Conservation (phyloP, 768 basidiomycete species). For the Pleurotus tuoliensis region DNA sequence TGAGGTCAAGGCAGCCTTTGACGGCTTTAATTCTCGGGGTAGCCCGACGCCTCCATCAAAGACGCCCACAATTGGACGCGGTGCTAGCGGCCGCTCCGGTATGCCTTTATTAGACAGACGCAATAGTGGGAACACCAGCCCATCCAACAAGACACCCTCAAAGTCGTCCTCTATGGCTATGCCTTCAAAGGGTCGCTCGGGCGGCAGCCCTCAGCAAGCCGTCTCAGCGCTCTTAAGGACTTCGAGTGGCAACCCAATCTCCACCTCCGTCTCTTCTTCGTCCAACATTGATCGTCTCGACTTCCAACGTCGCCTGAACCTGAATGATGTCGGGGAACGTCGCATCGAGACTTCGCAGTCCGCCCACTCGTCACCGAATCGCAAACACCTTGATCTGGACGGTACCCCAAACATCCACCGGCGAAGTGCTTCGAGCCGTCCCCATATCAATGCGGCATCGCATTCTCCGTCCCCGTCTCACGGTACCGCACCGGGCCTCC, state of each 20-base stretch:
- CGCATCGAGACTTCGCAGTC: constrained; percentile 43
- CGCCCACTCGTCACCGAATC: constrained; percentile 57
- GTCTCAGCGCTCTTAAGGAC: constrained; percentile 36
- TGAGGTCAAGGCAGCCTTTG: constrained; percentile 67
- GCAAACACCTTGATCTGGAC: constrained; percentile 57
- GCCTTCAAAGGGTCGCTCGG: constrained; percentile 42
- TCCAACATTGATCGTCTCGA: constrained; percentile 42
- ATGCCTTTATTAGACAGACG: constrained; percentile 39
- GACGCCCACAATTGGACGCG: constrained; percentile 24
- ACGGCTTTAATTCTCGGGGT: constrained; percentile 42
- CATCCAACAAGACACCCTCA: constrained; percentile 34
- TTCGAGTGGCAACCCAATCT: constrained; percentile 34
- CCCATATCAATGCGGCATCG: constrained; percentile 38
- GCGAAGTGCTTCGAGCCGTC: constrained; percentile 41
- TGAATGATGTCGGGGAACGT: constrained; percentile 38
- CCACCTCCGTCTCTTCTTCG: constrained; percentile 43
- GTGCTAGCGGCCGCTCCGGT: constrained; percentile 18
- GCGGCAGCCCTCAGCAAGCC: constrained; percentile 51
- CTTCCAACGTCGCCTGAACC: constrained; percentile 44
- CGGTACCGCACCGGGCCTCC: constrained; percentile 29
- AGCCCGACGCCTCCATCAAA: constrained; percentile 25
- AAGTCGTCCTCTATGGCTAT: constrained; percentile 30
- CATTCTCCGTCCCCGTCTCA: constrained; percentile 36
- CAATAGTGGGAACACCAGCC: constrained; percentile 38
- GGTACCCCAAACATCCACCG: constrained; percentile 39